Percentiles rank a stretch among this genome's conserved stretches.
Conservation (phyloP, 352 stramenopile species). For the Pythium plurisporium region DNA sequence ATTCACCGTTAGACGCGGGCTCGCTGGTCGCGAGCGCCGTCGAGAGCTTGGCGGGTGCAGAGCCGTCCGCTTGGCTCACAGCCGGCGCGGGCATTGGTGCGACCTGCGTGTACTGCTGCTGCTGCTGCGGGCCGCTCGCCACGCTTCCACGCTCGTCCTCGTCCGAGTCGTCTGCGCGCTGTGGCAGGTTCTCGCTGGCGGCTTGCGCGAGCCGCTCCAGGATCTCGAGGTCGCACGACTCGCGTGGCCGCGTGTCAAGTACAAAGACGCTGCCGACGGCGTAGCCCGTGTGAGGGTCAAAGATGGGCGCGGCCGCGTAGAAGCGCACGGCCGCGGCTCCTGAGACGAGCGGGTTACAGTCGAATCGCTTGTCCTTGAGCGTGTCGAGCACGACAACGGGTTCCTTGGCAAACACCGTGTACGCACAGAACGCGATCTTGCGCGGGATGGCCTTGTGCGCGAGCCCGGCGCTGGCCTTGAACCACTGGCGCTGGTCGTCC, state of each 20-base stretch:
- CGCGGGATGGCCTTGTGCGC: constrained; percentile 74
- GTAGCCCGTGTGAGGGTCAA: constrained; percentile 51
- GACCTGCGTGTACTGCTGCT: constrained; percentile 16
- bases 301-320: constrained; percentile 85
- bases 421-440: constrained; percentile 78
- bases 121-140: constrained; percentile 2
- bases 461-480: constrained; percentile 65
- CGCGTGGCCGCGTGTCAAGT: constrained; percentile 68
- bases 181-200: constrained; percentile 51
- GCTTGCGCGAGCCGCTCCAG: constrained; percentile 60
- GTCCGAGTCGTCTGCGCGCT: constrained; percentile 15
- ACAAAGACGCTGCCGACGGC: constrained; percentile 77
- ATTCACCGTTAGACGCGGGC: constrained; percentile 16
- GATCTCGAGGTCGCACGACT: constrained; percentile 64
- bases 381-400: constrained; percentile 86
- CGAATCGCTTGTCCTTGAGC: constrained; percentile 85
- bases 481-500: constrained; percentile 73
- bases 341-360: constrained; percentile 84
- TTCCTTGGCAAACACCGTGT: constrained; percentile 52
- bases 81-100: constrained; percentile 35
- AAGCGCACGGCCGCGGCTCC: constrained; percentile 90
- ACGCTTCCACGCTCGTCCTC: neutral
- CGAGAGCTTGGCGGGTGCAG: constrained; percentile 12
- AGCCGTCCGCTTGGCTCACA: too few species aligned
- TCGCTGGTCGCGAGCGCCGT: constrained; percentile 11